Evolutionary conservation across 257 asterid genomes (phyloP).

Genomic region (Nyctanthes arbortristis): DNA sequence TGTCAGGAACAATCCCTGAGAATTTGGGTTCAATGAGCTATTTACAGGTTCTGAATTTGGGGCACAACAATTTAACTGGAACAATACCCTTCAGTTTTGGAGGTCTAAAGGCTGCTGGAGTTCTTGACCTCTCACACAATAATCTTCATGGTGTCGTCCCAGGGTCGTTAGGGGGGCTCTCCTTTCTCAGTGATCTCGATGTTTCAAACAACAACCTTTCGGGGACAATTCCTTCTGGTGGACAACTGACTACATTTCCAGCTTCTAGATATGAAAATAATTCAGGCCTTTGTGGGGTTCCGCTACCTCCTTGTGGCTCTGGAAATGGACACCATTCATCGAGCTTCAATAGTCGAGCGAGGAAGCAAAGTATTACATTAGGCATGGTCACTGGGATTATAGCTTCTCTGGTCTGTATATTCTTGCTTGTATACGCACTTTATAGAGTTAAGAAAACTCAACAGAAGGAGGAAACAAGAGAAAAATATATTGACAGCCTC

Average conservation of each 20-base stretch:
- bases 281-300: conserved; percentile 88
- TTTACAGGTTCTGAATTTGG: conserved; percentile 78
- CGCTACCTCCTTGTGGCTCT: conserved; percentile 62
- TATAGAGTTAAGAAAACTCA: conserved; percentile 45
- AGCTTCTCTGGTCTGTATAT: conserved; percentile 49
- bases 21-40: conserved; percentile 68
- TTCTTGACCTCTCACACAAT: conserved; percentile 86
- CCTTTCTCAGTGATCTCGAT: conserved; percentile 86
- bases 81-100: conserved; percentile 74
- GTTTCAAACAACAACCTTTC: conserved; percentile 85
- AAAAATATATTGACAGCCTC: conserved; percentile 86
- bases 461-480: conserved; percentile 57
- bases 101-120: conserved; percentile 68
- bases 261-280: conserved; percentile 76
- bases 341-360: conserved; percentile 28
- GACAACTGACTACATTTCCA: conserved; percentile 89
- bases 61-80: conserved; percentile 72
- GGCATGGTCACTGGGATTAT: conserved; percentile 78
- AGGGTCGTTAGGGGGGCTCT: conserved; percentile 66
- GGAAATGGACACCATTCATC: conserved; percentile 28
- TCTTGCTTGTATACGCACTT: conserved; percentile 62
- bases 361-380: conserved; percentile 51
- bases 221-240: conserved; percentile 73
- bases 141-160: conserved; percentile 71
- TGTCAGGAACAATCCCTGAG: conserved; percentile 69